Evolutionary conservation across 2,329 filamentous ascomycete species (phyloP), one percentile per base, ranked within the genome.

Genomic region (Fusarium abutilonis): DNA sequence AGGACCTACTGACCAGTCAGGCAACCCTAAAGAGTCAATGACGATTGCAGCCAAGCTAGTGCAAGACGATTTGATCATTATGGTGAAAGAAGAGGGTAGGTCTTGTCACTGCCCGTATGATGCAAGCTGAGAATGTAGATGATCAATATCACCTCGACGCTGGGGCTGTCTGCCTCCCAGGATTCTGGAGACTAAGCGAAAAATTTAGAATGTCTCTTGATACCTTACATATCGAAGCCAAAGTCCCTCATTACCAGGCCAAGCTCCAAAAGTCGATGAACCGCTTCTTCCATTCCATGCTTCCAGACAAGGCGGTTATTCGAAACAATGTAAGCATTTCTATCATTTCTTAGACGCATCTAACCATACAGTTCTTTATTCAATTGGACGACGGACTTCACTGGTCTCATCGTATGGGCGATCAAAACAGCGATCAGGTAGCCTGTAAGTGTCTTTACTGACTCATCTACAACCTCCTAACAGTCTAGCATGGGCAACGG

Each of bases 161-260:
- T 3, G 63, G 60, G 9, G 63, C 63, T 4, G 64, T 67, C 2
- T 67, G 64, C 10, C 52, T 67, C 0, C 64, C 60, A 1, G 64
- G 64, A 0, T 67, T 67, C 14, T 67, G 64, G 64, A 32, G 63
- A 0, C 9, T 67, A 6, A 53, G 53, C 2, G 63, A 67, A 21
- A 67, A 66, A 26, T 67, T 67, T 3, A 14, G 57, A 35, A 67
- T 67, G 64, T 67, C 63, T 6, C 51, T 66, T 0, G 64, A 67
- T 21, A 67, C 56, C 6, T 40, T 67, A 0, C 64, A 67, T 14
- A 66, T 67, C 1, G 64, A 67, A 28, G 64, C 64, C 6, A 53
- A 56, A 4, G 64, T 67, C 17, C 63, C 64, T 0, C 64, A 67
- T 9, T 67, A 67, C 3, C 53, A 58, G 11, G 5, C 53, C 1